phyloP scores from a whole-genome alignment of 1,284 basidiomycete species.

The Melampsora allii-populina region DNA sequence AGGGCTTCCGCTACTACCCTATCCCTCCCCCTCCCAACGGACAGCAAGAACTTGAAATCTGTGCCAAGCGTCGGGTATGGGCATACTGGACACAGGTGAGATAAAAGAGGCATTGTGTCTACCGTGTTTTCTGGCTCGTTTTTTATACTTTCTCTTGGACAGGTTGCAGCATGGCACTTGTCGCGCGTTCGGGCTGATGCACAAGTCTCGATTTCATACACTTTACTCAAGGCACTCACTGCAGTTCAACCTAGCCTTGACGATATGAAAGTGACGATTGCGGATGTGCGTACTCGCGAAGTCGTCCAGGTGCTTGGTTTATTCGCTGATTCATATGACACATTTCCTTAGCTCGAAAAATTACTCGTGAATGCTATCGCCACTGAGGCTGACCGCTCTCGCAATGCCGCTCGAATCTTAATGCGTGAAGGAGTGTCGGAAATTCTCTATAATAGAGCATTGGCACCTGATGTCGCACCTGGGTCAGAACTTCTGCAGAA shows the following conservation, averaged over 20 bases:
- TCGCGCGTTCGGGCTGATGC: slow-evolving; percentile 30
- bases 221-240: slow-evolving; percentile 22
- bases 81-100: slow-evolving; percentile 41
- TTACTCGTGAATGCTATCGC: slow-evolving; percentile 37
- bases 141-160: background rate
- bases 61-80: slow-evolving; percentile 37
- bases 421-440: slow-evolving; percentile 23
- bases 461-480: slow-evolving; percentile 23
- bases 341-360: slow-evolving; percentile 16
- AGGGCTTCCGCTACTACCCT: slow-evolving; percentile 28
- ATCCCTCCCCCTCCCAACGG: slow-evolving; percentile 26
- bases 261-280: slow-evolving; percentile 13
- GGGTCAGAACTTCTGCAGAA: slow-evolving; percentile 8
- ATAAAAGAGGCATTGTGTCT: background rate
- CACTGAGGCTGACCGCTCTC: slow-evolving; percentile 35
- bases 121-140: background rate
- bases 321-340: background rate
- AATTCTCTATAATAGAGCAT: slow-evolving; percentile 26
- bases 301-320: too few relatives aligned
- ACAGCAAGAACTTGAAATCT: slow-evolving; percentile 16
- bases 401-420: slow-evolving; percentile 16
- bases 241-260: slow-evolving; percentile 23
- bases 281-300: slow-evolving; percentile 12
- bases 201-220: slow-evolving; percentile 30
- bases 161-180: slow-evolving; percentile 41